Conservation (phyloP, 208 protist species). For the Acanthamoeba triangularis region DNA sequence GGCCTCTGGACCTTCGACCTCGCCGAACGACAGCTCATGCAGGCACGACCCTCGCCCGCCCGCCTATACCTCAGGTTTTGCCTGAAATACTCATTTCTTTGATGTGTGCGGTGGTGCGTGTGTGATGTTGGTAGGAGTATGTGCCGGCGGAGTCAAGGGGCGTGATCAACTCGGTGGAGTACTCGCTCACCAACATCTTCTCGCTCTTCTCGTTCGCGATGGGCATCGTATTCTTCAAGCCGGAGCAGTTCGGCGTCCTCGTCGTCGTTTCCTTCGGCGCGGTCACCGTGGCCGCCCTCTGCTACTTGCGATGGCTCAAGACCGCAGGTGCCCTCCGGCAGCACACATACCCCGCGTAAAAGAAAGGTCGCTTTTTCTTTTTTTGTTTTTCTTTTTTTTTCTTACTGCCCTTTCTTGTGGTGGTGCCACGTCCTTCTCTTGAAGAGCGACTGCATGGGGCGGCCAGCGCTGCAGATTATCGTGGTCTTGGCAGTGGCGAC, state of each 20-base stretch:
- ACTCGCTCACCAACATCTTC: constrained; percentile 65
- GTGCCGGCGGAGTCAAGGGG: constrained; percentile 46
- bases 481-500: no score
- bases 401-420: no score
- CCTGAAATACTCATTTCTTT: no score
- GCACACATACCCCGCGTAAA: no score
- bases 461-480: no score
- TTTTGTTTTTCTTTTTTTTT: no score
- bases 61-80: no score
- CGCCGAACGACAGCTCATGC: constrained; percentile 66
- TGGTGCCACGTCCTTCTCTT: no score
- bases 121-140: not conserved
- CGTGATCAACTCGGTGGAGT: constrained; percentile 58
- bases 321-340: no score
- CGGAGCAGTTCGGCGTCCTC: constrained; percentile 49
- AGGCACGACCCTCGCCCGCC: not conserved
- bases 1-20: constrained; percentile 67
- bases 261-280: constrained; percentile 43
- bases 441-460: no score
- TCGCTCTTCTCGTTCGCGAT: constrained; percentile 53
- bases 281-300: not conserved
- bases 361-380: no score
- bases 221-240: constrained; percentile 26
- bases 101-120: not conserved
- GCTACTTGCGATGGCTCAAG: not conserved